These are phyloP conservation scores for Cercospora nicotianae DNA, from an alignment of 2,329 filamentous ascomycete species.

Conservation along the genomic window DNA sequence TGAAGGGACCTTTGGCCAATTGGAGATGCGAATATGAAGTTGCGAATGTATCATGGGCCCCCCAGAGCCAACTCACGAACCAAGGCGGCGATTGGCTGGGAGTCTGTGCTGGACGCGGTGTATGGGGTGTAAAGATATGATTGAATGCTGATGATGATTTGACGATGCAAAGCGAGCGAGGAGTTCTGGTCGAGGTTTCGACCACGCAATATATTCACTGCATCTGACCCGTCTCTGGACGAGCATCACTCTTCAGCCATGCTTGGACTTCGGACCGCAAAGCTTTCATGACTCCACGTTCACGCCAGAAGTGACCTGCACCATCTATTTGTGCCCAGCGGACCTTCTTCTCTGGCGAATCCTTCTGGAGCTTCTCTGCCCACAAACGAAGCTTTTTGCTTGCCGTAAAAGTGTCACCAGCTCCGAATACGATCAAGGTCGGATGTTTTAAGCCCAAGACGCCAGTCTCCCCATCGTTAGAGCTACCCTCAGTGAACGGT, in stretches of 20 bases:
- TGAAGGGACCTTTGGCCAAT: slow-evolving; percentile 68
- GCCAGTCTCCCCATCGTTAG: slow-evolving; percentile 13
- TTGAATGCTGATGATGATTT: slow-evolving; percentile 1
- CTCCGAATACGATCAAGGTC: slow-evolving; percentile 72
- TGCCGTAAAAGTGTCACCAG: slow-evolving; percentile 71
- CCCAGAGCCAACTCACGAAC: slow-evolving; percentile 63
- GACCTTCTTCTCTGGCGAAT: slow-evolving; percentile 37
- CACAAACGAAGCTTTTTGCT: slow-evolving; percentile 65
- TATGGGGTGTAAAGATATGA: slow-evolving; percentile 70
- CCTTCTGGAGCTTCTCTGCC: slow-evolving; percentile 55
- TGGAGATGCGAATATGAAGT: slow-evolving; percentile 89
- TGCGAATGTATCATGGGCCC: slow-evolving; percentile 81
- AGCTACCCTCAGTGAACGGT: slow-evolving; percentile 26
- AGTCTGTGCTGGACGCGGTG: slow-evolving; percentile 74
- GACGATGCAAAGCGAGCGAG: not conserved
- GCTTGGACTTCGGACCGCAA: slow-evolving; percentile 29
- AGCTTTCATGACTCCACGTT: slow-evolving; percentile 38
- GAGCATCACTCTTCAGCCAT: slow-evolving; percentile 26
- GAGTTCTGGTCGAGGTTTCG: not conserved
- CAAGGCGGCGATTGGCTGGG: slow-evolving; percentile 82
- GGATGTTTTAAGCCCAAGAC: slow-evolving; percentile 58
- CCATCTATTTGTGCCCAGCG: slow-evolving; percentile 47
- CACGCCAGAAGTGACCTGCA: slow-evolving; percentile 55
- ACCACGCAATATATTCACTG: not conserved
- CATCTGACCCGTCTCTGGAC: not conserved